Evolutionary conservation across 202 grass and related monocot species (phyloP).

Genomic region (Panicum virgatum): DNA sequence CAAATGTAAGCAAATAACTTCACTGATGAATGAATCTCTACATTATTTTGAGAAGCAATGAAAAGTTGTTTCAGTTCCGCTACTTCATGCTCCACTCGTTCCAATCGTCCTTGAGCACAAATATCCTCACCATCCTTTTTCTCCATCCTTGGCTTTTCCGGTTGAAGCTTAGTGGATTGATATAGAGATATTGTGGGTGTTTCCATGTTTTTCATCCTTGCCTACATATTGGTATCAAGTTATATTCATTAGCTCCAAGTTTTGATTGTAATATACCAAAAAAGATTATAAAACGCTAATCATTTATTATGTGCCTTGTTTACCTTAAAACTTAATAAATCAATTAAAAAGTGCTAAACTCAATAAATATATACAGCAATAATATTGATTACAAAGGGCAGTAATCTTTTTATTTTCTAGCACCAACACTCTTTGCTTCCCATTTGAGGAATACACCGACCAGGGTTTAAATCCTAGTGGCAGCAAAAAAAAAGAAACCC

Average conservation of each 20-base stretch:
- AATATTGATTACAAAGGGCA: too few species aligned
- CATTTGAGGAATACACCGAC: too few species aligned
- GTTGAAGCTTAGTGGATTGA: slow-evolving; percentile 3
- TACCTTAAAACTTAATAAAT: neutral
- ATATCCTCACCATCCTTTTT: neutral
- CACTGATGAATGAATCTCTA: neutral
- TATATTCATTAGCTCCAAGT: neutral
- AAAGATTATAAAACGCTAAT: neutral
- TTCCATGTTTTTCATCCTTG: slow-evolving; percentile 16
- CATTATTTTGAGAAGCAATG: neutral
- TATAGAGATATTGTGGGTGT: neutral
- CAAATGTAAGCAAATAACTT: neutral
- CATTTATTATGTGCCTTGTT: neutral
- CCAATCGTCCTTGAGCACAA: neutral
- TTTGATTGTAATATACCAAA: neutral
- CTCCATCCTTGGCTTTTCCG: neutral
- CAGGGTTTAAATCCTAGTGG: too few species aligned
- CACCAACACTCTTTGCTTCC: too few species aligned
- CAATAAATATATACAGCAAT: neutral
- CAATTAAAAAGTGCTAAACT: neutral
- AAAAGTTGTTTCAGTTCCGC: neutral
- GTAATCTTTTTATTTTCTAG: too few species aligned
- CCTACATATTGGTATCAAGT: slow-evolving; percentile 26
- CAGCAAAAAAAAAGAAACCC: too few species aligned
- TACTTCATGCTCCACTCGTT: neutral